Base-by-base conservation (phyloP, 1,284 basidiomycete species). In the Sporisorium exsertum region DNA sequence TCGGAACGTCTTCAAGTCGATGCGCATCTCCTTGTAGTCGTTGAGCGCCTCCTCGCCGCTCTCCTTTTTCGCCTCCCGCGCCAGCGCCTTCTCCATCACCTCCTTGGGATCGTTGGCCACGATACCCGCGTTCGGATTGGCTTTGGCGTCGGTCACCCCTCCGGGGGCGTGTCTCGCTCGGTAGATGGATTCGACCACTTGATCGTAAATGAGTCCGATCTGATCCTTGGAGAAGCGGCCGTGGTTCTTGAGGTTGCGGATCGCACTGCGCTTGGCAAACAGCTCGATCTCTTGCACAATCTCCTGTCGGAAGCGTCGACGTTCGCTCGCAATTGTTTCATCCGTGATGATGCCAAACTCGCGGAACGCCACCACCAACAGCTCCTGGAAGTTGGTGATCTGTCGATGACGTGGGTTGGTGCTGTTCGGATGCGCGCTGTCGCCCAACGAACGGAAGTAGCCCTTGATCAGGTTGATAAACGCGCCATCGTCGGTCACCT, bases 361-460 rank as follows among this genome's bases (percentile, higher is more conserved):
- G 62, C 97, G 91, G 70, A 82, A 81, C 0, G 77, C 80, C 20
- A 84, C 79, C 32, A 82, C 79, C n/a, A 82, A 57, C 26, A 99
- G 90, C 87, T 99, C 95, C 86, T 99, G 97, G 89, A 99, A 99
- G 71, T 94, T 93, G 22, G 96, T 98, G 81, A 99, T 97, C 46
- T 95, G 94, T 20, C 94, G 92, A 8, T 94, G 91, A 22, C 95
- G 91, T 3, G 95, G 92, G 81, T 99, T 95, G 4, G 89, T 86
- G 40, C 96, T 94, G 72, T 92, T 87, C 0, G 97, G 96, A 84
- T 99, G 94, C 0, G 96, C 97, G 6, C 95, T 96, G 26, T 96
- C 93, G 49, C 94, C 97, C 20, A 99, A 90, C 16, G 93, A 93
- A 16, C 92, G 89, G 80, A 99, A 99, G 88, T 98, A 99, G 71